Evolutionary conservation across 169 alveolate species (phyloP).

Genomic region (Toxoplasma gondii): DNA sequence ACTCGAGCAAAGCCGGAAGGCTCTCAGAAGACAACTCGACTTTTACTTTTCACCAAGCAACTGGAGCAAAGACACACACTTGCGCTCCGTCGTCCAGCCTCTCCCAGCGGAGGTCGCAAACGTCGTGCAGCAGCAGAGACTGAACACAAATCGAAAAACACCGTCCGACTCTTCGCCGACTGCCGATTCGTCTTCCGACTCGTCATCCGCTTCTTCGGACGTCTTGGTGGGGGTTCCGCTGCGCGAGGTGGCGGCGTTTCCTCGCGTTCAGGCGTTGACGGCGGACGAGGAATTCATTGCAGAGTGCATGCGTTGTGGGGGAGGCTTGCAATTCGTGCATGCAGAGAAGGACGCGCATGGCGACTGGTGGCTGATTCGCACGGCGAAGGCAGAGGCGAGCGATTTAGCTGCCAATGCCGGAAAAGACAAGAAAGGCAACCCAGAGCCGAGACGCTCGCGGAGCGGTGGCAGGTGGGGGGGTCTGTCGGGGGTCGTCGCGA

Average conservation of each 20-base stretch:
- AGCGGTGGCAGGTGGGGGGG: background rate
- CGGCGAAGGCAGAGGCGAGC: background rate
- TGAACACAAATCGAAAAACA: background rate
- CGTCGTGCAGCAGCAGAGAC: background rate
- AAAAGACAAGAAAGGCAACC: background rate
- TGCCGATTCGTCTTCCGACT: background rate
- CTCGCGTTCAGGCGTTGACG: conserved; percentile 5
- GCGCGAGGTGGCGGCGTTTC: conserved; percentile 23
- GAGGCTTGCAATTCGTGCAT: conserved; percentile 30
- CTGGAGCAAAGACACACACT: conserved; percentile 29
- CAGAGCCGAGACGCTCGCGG: background rate
- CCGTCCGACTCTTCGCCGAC: background rate
- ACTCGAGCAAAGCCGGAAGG: conserved; percentile 28
- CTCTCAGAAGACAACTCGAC: conserved; percentile 48
- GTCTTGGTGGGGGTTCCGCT: conserved; percentile 33
- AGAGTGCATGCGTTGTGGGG: conserved; percentile 1
- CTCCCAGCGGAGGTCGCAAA: background rate
- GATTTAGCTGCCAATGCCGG: background rate
- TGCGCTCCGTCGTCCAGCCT: conserved; percentile 9
- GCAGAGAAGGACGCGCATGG: background rate
- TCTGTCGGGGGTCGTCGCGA: background rate
- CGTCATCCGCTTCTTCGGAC: background rate
- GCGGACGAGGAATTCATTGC: conserved; percentile 17
- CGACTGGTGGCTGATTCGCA: background rate
- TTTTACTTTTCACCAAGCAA: conserved; percentile 40